Evolutionary conservation across 2,329 filamentous ascomycete species (phyloP).

Genomic region (Alternaria sp.): DNA sequence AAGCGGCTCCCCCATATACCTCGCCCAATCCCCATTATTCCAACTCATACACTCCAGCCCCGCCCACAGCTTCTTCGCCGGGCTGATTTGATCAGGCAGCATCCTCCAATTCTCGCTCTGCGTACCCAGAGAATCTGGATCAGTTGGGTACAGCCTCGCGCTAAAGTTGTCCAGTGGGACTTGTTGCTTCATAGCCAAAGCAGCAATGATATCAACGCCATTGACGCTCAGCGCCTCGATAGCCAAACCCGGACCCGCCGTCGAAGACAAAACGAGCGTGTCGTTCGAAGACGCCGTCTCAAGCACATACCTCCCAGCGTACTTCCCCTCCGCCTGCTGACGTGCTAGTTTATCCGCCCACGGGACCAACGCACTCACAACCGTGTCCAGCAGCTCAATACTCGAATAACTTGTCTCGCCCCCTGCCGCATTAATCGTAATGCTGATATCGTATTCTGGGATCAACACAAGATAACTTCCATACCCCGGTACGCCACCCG

Average conservation of each 20-base stretch:
- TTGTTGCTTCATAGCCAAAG: constrained; percentile 17
- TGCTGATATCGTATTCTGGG: constrained; percentile 31
- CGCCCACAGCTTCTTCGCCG: constrained; percentile 15
- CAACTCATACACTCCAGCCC: constrained; percentile 30
- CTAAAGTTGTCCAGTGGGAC: constrained; percentile 15
- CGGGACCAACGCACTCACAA: constrained; percentile 22
- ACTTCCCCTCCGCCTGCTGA: constrained; percentile 21
- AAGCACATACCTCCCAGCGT: constrained; percentile 27
- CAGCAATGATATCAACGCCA: constrained; percentile 17
- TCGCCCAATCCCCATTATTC: constrained; percentile 22
- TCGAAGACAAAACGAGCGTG: background rate
- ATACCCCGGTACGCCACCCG: constrained; percentile 32
- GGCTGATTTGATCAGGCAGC: constrained; percentile 16
- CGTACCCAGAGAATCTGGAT: constrained; percentile 22
- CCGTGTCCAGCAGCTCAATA: constrained; percentile 16
- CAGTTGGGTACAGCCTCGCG: constrained; percentile 30
- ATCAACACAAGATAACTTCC: constrained; percentile 24
- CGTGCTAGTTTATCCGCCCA: constrained; percentile 29
- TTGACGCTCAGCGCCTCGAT: constrained; percentile 24
- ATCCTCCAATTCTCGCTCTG: constrained; percentile 26
- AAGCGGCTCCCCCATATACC: constrained; percentile 28
- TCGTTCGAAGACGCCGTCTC: constrained; percentile 20
- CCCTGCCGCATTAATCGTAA: constrained; percentile 32
- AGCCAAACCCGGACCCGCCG: constrained; percentile 26
- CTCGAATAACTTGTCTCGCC: constrained; percentile 14